Evolutionary conservation across 495 filamentous ascomycete genomes (phyloP), one percentile per base, ranked within the genome.

Genomic region (Trichoderma reesei): DNA sequence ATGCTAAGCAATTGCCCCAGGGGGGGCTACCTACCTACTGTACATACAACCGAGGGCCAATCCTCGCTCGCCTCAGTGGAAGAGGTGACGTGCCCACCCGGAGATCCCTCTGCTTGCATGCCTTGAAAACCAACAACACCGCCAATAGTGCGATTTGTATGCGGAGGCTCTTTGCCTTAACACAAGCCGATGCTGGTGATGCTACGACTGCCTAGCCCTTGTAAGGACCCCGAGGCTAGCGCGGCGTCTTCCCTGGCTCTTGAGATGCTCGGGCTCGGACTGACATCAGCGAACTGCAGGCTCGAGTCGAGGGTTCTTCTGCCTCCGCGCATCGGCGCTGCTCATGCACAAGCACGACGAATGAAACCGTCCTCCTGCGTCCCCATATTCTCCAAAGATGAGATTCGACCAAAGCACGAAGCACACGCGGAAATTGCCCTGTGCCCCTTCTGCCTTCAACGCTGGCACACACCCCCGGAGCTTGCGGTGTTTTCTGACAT

Each of bases 401-500:
- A 46, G 18, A 48, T 48, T 18, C 51, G 18, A 14, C n/a, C 46
- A 54, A 48, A 18, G 39, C 26, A 41, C 20, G 51, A 14, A 56
- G 6, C 48, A 26, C 10, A 9, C 9, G 34, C 14, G 51, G 51
- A 56, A 56, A 56, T 56, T 56, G 51, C 48, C 48, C 7, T 56
- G 26, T 26, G 26, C 26, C 26, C 26, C 26, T 26, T 26, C 26
- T 26, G 26, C 26, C 26, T 26, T 26, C 26, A 26, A 26, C 26
- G 26, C 26, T 56, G 48, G 48, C 20, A 56, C 51, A 34, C 51
- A 26, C 51, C 51, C 51, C 51, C 51, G 51, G 51, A 34, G 51
- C 51, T 34, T 56, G 51, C 51, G 51, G 51, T 56, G 51, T 56
- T 56, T 56, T 56, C 51, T 56, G 51, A 56, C 51, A 56, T 56